A percentile compares a stretch with the other conserved stretches of the same genome.
Evolutionary conservation across 495 filamentous ascomycete genomes (phyloP).

Genomic region (Penicillium malachiteum): DNA sequence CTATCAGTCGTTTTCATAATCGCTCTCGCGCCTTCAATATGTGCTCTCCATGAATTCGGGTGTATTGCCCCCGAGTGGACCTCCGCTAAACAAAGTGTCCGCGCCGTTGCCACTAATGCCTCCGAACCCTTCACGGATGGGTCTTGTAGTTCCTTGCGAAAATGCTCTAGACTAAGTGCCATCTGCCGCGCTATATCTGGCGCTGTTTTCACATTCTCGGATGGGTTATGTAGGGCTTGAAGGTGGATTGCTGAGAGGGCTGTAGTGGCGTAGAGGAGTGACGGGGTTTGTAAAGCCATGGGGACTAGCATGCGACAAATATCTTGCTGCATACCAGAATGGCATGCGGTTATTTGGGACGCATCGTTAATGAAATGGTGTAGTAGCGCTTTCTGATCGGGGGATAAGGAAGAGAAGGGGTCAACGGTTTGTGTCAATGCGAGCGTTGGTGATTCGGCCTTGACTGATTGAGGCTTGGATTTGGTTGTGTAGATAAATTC

Average conservation of each 20-base stretch:
- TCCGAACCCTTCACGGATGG: constrained; percentile 37
- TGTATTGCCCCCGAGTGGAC: constrained; percentile 49
- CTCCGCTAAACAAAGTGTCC: constrained; percentile 49
- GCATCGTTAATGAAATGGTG: constrained; percentile 50
- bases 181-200: constrained; percentile 46
- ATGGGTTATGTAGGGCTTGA: constrained; percentile 43
- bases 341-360: constrained; percentile 46
- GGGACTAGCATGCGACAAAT: constrained; percentile 49
- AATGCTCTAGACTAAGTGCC: constrained; percentile 47
- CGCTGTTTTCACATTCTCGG: constrained; percentile 42
- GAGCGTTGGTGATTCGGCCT: constrained; percentile 21
- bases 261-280: constrained; percentile 46
- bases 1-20: constrained; percentile 37
- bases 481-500: constrained; percentile 49
- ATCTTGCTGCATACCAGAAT: constrained; percentile 46
- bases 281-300: constrained; percentile 48
- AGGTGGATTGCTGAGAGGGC: constrained; percentile 49
- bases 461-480: constrained; percentile 7
- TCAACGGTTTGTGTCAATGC: constrained; percentile 36
- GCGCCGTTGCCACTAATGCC: constrained; percentile 46
- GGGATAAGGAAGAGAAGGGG: constrained; percentile 41
- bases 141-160: constrained; percentile 43
- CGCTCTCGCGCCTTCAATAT: constrained; percentile 45
- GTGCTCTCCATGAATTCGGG: constrained; percentile 48
- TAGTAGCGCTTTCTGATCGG: constrained; percentile 40